Evolutionary conservation across 805 yeast genomes (phyloP), one percentile per base, ranked within the genome.

Genomic region (Pichia rugopelliculosa): DNA sequence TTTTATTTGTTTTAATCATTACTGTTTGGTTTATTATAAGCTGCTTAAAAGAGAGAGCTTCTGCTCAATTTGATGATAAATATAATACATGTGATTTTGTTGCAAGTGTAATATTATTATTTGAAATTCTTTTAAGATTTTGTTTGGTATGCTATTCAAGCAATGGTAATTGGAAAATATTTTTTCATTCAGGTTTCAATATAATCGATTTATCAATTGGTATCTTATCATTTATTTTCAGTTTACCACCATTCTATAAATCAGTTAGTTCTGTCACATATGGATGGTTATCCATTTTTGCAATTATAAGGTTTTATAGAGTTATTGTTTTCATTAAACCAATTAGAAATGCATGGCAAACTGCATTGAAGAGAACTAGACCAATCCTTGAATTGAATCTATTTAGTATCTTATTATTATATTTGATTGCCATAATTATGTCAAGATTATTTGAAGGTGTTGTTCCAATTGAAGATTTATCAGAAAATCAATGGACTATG

Each of bases 241-340:
- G 80, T 5, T 56, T 82, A 9, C 79, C 81, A 0, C 74, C 76
- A 0, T 65, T 82, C 4, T 69, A 72, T 36, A 55, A 59, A 1
- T 52, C 59, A 5, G 55, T 82, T 37, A 82, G 82, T 0, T 77
- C 75, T 21, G 20, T 37, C 2, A 74, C 71, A 0, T 91, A 87
- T 58, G 76, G 79, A 27, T 91, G 97, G 97, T 65, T 91, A n/a
- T 74, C 93, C 0, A 64, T 81, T 1, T 87, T 93, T 59, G 95
- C 84, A 53, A 68, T 88, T n/a, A 66, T 77, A 42, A 71, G 98
- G 45, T 76, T 84, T 54, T 91, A 91, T 61, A 69, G 97, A 51
- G 76, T 84, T 6, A 83, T 87, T 2, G 62, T 77, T 38, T 62
- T 75, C 1, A 64, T 84, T 7, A 65, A 69, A 11, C 76, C 78